Conservation (phyloP, 83 land plant species). For the Thuja plicata region DNA sequence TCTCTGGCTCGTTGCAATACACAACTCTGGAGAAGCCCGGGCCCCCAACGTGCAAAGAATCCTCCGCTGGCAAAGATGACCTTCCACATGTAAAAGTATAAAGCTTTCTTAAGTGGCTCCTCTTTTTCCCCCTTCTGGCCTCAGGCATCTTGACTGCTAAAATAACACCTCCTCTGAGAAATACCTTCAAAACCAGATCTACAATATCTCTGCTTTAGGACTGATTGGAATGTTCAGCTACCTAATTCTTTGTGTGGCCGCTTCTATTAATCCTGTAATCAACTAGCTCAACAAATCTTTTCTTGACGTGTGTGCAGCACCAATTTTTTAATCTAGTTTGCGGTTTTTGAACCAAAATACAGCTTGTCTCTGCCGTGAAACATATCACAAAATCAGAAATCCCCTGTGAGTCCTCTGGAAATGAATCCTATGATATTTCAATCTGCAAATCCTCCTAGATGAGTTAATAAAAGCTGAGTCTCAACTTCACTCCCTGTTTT, state of each 20-base stretch:
- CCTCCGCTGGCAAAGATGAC: slow-evolving; percentile 11
- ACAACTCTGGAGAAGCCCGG: slow-evolving; percentile 40
- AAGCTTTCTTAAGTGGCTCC: slow-evolving; percentile 38
- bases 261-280: background rate
- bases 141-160: slow-evolving; percentile 15
- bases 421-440: background rate
- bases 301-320: background rate
- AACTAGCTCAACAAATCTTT: background rate
- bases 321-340: background rate
- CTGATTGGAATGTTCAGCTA: background rate
- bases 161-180: background rate
- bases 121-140: slow-evolving; percentile 27
- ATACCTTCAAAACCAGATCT: slow-evolving; percentile 11
- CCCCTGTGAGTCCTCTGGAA: background rate
- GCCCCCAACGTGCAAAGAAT: slow-evolving; percentile 27
- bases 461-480: background rate
- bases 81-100: slow-evolving; percentile 30
- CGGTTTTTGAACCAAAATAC: background rate
- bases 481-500: background rate
- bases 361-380: background rate
- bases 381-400: background rate
- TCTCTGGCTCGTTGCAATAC: slow-evolving; percentile 33
- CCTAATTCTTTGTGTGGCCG: background rate
- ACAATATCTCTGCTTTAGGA: background rate
- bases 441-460: background rate